Base-by-base conservation (phyloP, 768 basidiomycete species). In the Auricularia auricula-judae region DNA sequence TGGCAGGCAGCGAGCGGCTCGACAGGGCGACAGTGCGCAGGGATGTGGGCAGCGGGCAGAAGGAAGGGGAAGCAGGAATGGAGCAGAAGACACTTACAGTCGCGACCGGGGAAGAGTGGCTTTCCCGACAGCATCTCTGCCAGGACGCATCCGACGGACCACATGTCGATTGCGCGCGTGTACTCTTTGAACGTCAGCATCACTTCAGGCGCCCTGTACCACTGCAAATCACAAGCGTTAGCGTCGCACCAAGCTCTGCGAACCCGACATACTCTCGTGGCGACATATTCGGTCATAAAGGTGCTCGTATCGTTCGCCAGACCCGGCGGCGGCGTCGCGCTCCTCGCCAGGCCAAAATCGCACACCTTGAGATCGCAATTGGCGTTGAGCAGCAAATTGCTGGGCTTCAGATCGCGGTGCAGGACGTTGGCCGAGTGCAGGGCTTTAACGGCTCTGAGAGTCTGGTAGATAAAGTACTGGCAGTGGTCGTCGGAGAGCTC, bases 171-270 rank as follows among this genome's bases (percentile, higher is more conserved):
- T 0, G 88, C 88, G 39, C 84, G 83, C 4, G 93, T 94, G 73
- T 98, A 98, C 78, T 95, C 88, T 72, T 95, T 93, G 80, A 97
- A 98, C 0, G 93, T 96, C 42, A 98, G 82, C 96, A 98, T 98
- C 66, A 98, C 91, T 74, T 98, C 96, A 0, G 96, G 96, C 0
- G 96, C 96, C 36, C 96, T 86, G 73, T 98, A 98, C 96, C 96
- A 98, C 69, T 97, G 82, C 62, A 34, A 33, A 23, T 23, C 11
- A 21, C 12, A 12, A 12, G 16, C 47, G 47, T 51, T 51, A 51
- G 47, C 43, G 43, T 21, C 11, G 47, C 4, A 51, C 5, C 11
- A 12, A 51, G 47, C 10, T 18, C 16, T 16, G 47, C 4, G 16
- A 5, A 51, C 64, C 80, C 79, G 68, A 91, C 79, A 33, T 34